Evolutionary conservation across 2,329 filamentous ascomycete species (phyloP), one percentile per base, ranked within the genome.

Genomic region (Aspergillus fijiensis): DNA sequence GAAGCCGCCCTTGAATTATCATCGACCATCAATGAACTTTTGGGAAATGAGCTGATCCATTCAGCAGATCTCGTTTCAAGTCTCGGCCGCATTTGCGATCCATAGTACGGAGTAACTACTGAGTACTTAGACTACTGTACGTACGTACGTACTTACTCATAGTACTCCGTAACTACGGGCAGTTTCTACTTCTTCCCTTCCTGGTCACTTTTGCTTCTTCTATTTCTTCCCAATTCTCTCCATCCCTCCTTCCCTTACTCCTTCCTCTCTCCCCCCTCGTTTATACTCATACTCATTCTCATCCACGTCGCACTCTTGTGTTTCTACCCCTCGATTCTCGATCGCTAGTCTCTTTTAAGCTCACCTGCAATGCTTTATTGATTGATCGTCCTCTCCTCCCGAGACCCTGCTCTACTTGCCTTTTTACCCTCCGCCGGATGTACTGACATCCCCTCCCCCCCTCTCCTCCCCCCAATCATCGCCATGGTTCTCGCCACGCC

Each of bases 401-500:
- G 42, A 66, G 60, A 56, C 54, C 58, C 50, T 35, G 51, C 55
- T 39, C 39, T 27, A 27, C 27, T 61, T 49, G 58, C 51, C 59
- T 54, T 27, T 48, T 52, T 49, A 52, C 52, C 63, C 25, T 45
- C 49, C 39, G 50, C 57, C 49, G 51, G 47, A 59, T 61, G 59
- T 59, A 42, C 59, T 60, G 50, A 45, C 58, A 31, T 57, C 49
- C 57, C 49, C 55, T 50, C 56, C 59, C 57, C 62, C 60, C 64
- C 65, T 9, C 31, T 12, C 33, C 33, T 12, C 33, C 57, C 62
- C 60, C 65, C 66, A 59, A 63, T 21, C 59, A 58, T 59, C 63
- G 64, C 51, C 62, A 74, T 74, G 72, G 66, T 74, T 58, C 70
- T 69, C 48, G 60, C 73, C 49, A 69, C 76, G 63, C 66, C 76